phyloP scores from a whole-genome alignment of 495 filamentous ascomycete genomes.

The Podospora pseudocomata region DNA sequence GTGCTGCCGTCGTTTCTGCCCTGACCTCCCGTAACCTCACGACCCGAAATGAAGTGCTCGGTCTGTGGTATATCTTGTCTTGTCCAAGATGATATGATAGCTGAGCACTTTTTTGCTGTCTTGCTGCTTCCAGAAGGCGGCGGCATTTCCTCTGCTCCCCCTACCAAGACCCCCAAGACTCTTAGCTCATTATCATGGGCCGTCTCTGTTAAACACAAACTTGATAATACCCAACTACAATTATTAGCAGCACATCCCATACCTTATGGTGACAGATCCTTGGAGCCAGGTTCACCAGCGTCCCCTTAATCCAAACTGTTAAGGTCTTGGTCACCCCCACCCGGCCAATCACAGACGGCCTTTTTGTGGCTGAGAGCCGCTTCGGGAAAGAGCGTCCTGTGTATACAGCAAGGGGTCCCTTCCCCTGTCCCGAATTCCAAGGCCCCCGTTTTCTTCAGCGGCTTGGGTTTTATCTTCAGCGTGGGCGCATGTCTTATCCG shows the following conservation, averaged over 20 bases:
- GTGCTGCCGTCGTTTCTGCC: slow-evolving; percentile 1
- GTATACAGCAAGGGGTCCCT: slow-evolving; percentile 17
- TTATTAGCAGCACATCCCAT: neutral
- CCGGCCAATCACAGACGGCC: slow-evolving; percentile 21
- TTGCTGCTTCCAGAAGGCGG: neutral
- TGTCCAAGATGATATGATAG: too few relatives aligned
- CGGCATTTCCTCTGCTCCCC: neutral
- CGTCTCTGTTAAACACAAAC: neutral
- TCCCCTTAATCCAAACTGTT: slow-evolving; percentile 30
- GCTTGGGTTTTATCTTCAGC: slow-evolving; percentile 22
- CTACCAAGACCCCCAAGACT: neutral
- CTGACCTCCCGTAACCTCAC: neutral
- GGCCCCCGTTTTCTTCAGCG: slow-evolving; percentile 13
- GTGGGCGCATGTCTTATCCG: slow-evolving; percentile 15
- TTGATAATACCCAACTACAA: neutral
- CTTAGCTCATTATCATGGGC: neutral
- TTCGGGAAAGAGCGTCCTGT: slow-evolving; percentile 26
- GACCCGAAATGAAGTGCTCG: neutral
- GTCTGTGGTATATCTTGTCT: neutral
- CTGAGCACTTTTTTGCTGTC: neutral
- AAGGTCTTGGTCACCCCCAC: slow-evolving; percentile 17
- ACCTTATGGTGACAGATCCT: slow-evolving; percentile 10
- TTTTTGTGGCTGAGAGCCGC: slow-evolving; percentile 20
- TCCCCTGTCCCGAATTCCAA: slow-evolving; percentile 13
- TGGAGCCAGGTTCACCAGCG: slow-evolving; percentile 5